Evolutionary conservation across 805 yeast species (phyloP), one percentile per base, ranked within the genome.

Genomic region (Saccharomycopsis fodiens): DNA sequence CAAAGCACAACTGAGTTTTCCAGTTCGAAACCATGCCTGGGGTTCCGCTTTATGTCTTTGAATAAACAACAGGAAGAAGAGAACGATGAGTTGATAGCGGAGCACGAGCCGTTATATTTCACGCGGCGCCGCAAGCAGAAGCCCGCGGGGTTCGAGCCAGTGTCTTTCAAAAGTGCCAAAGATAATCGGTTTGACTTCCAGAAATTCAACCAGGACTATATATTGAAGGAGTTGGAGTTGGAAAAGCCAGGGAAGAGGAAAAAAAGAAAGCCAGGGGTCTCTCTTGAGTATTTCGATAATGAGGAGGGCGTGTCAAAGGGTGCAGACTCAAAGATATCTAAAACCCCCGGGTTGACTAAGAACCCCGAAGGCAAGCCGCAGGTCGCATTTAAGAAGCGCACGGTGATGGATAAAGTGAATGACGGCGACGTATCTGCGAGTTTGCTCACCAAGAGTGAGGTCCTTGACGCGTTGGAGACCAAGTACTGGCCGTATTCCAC

Each of bases 121-220:
- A 32, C 21, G 6, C 10, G 29, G 6, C 42, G 40, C 34, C 23
- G 13, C 15, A 20, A 39, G 4, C 25, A 17, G 35, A 37, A 22
- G 3, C 31, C 15, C 7, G 30, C 19, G 4, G 48, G 37, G 7
- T 46, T 46, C 22, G 27, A 34, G 23, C 50, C 50, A 10, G 40
- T 43, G 8, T 20, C 45, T n/a, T 47, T 44, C 30, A 35, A 39
- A 16, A 43, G 47, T 34, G 4, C n/a, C 3, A 39, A 21, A 21
- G 36, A 34, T 21, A 47, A 47, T 20, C 43, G 44, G 21, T 47
- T 44, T 31, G 36, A 47, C 16, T 47, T 47, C 25, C 19, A 35
- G n/a, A 15, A n/a, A 35, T 44, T 44, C 42, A 39, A 30, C 10
- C 16, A 44, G 22, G 51, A 47, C 35, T 30, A 42, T 17, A 31